These are phyloP conservation scores for Diaporthe capsici DNA, from an alignment of 2,329 filamentous ascomycete species.

Conservation along the genomic window DNA sequence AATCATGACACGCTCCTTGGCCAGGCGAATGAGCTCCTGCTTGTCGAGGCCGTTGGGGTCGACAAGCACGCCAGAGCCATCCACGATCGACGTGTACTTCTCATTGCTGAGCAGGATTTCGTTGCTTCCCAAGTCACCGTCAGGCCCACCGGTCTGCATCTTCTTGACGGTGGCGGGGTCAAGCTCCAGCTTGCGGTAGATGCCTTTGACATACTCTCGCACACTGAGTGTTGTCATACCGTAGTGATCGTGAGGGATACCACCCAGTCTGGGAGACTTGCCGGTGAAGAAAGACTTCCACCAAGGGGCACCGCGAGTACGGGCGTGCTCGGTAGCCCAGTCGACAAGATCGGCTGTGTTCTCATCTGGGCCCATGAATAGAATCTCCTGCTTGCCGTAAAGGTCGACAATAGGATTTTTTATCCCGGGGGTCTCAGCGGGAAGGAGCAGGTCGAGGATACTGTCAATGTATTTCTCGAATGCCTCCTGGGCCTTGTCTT, in stretches of 20 bases:
- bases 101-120: conserved; percentile 97
- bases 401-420: conserved; percentile 98
- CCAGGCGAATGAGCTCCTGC: conserved; percentile 85
- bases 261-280: conserved; percentile 95
- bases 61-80: conserved; percentile 93
- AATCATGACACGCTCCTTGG: conserved; percentile 91
- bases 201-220: conserved; percentile 94
- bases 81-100: conserved; percentile 95
- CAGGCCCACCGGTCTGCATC: conserved; percentile 97
- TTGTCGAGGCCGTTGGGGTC: conserved; percentile 92
- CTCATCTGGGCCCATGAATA: conserved; percentile 99
- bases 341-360: conserved; percentile 98
- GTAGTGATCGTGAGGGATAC: conserved; percentile 95
- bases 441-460: conserved; percentile 93
- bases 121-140: conserved; percentile 97
- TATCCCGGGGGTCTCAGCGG: conserved; percentile 92
- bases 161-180: conserved; percentile 89
- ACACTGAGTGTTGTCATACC: conserved; percentile 99
- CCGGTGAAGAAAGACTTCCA: conserved; percentile 99
- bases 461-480: conserved; percentile 99
- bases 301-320: conserved; percentile 89
- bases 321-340: conserved; percentile 98
- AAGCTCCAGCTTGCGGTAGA: conserved; percentile 95
- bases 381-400: conserved; percentile 93
- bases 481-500: conserved; percentile 91